phyloP scores from a whole-genome alignment of 2,329 filamentous ascomycete species.

The Dactylellina sp. region DNA sequence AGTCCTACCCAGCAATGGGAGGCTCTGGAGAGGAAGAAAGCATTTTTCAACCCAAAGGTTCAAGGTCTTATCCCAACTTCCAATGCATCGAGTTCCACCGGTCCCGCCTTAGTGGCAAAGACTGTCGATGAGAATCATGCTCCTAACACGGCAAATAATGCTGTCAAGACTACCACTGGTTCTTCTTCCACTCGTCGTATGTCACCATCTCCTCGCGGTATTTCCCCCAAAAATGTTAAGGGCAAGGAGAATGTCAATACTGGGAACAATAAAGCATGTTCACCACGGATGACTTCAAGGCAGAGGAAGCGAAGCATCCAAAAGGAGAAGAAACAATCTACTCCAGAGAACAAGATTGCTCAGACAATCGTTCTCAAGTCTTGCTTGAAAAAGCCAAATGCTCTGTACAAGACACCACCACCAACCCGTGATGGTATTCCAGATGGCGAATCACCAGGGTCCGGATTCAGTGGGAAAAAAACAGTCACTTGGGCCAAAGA shows the following conservation, averaged over 20 bases:
- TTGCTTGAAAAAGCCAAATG: neutral
- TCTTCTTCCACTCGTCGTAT: too few species aligned
- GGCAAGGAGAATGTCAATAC: too few species aligned
- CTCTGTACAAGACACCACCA: neutral
- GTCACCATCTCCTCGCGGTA: too few species aligned
- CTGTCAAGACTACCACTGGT: too few species aligned
- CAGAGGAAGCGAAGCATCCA: too few species aligned
- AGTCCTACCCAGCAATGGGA: too few species aligned
- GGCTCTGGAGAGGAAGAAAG: too few species aligned
- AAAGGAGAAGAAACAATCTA: neutral
- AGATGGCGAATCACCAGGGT: neutral
- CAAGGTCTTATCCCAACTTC: neutral
- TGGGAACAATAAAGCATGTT: too few species aligned
- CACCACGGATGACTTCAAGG: too few species aligned
- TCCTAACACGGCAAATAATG: too few species aligned
- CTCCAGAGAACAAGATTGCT: too few species aligned
- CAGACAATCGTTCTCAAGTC: neutral
- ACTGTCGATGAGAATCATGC: neutral
- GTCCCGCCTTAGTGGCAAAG: neutral
- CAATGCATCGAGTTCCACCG: neutral
- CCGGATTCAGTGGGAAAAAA: slow-evolving; percentile 3
- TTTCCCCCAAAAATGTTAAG: too few species aligned
- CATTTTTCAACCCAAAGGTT: neutral
- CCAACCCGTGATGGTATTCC: neutral
- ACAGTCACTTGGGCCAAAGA: neutral